Base-by-base conservation (phyloP, 2,329 filamentous ascomycete genomes). In the Botrytis deweyae region DNA sequence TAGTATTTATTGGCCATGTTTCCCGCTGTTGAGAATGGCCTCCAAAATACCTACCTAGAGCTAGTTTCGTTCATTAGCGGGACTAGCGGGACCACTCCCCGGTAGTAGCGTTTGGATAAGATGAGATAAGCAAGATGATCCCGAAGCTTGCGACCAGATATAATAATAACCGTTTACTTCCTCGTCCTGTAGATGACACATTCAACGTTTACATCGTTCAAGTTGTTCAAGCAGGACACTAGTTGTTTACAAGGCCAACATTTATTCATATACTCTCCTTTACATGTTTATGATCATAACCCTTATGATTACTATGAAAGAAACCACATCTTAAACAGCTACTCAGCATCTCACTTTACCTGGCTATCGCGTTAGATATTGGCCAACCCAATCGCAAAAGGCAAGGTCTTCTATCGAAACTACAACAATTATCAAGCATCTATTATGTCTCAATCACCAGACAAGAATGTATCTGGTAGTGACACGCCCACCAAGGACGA, bases 401-500 rank as follows among this genome's bases (percentile, higher is more conserved):
- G 29, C 49, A 69, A 58, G 66, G n/a, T 42, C 49, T 4, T 33
- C 33, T 69, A 22, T 33, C 68, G 40, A 46, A 20, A 58, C n/a
- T n/a, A 62, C 16, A 38, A 22, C 14, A 58, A 33, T 3, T 29
- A 44, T 20, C 71, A 46, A 70, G 16, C 16, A 63, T 33, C 29
- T 33, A 74, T 61, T 20, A 79, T 80, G 79, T 76, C 78, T 62
- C 66, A 75, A 73, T 64, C 78, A 40, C 44, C 67, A 52, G 75
- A 74, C 16, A 36, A 72, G n/a, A 44, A 72, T 33, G 49, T 73
- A 18, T 14, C 67, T 61, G 64, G 42, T 22, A 38, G 64, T 72
- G 75, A 77, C 75, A 74, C 66, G 9, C 75, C 76, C 29, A 76
- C 73, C 2, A 76, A 44, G 38, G 74, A 76, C 63, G 78, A 78